These are phyloP conservation scores for Zasmidium citrigriseum DNA, from an alignment of 2,329 filamentous ascomycete genomes.

Conservation along the genomic window DNA sequence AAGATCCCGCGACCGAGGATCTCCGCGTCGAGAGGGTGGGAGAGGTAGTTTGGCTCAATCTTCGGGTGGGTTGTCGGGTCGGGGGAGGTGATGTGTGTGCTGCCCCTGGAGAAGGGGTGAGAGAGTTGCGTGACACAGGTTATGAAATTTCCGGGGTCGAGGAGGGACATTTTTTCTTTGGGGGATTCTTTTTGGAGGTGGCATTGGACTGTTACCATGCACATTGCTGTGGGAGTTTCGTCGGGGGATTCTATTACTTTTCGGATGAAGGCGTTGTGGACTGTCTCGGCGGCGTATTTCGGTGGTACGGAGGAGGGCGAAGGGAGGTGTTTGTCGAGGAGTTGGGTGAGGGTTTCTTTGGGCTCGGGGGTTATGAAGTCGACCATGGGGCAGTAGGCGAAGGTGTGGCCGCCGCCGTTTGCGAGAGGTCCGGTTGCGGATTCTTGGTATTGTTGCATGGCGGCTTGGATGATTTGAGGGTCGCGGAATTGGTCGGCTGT, in stretches of 20 bases:
- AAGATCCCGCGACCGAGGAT: conserved; percentile 29
- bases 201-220: not conserved
- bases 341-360: not conserved
- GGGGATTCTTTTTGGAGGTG: not conserved
- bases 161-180: not conserved
- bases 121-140: conserved; percentile 23
- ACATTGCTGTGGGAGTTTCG: conserved; percentile 1
- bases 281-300: conserved; percentile 1
- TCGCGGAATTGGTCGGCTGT: conserved; percentile 10
- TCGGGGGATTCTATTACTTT: conserved; percentile 1
- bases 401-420: not conserved
- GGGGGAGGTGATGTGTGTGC: conserved; percentile 26
- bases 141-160: conserved; percentile 20
- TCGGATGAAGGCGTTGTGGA: conserved; percentile 1
- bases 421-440: conserved; percentile 8
- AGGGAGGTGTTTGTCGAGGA: conserved; percentile 8
- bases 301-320: not conserved
- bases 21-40: conserved; percentile 32
- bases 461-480: conserved; percentile 1
- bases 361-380: conserved; percentile 9
- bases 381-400: conserved; percentile 5
- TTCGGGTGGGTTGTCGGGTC: conserved; percentile 21
- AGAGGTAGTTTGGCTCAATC: conserved; percentile 32
- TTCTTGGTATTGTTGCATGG: conserved; percentile 5
- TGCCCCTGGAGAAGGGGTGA: conserved; percentile 31